phyloP scores from a whole-genome alignment of 306 rosid species.

The Castanea sativa region DNA sequence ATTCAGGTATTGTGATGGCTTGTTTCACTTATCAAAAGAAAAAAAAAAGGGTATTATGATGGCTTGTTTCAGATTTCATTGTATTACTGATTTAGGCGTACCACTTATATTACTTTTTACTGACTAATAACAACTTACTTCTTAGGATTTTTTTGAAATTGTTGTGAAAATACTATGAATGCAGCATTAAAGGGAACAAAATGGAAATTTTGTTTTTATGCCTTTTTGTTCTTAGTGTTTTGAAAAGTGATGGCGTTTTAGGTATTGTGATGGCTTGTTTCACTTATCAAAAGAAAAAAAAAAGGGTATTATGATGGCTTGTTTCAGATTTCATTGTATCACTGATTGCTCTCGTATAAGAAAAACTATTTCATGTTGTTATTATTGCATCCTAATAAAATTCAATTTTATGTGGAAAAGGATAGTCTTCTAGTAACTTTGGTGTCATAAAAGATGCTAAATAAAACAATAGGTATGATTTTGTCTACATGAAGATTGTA shows the following conservation, averaged over 20 bases:
- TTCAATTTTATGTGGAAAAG: neutral
- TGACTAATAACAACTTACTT: no score
- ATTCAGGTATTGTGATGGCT: neutral
- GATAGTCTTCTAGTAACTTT: neutral
- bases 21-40: no score
- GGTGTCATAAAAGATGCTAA: neutral
- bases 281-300: no score
- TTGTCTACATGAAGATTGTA: neutral
- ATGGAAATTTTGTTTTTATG: neutral
- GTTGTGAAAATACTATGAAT: no score
- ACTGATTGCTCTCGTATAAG: neutral
- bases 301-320: neutral
- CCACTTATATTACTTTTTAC: no score
- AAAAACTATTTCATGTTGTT: slow-evolving; percentile 3
- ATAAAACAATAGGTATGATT: neutral
- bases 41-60: neutral
- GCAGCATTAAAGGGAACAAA: no score
- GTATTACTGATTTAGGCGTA: neutral
- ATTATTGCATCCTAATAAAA: neutral
- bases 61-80: neutral
- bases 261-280: neutral
- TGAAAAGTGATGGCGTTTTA: neutral
- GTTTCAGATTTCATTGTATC: no score
- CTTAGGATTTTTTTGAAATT: no score
- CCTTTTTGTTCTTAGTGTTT: neutral